Base-by-base conservation (phyloP, 225 moss, liverwort and hornwort genomes). In the Physcomitrium patens region DNA sequence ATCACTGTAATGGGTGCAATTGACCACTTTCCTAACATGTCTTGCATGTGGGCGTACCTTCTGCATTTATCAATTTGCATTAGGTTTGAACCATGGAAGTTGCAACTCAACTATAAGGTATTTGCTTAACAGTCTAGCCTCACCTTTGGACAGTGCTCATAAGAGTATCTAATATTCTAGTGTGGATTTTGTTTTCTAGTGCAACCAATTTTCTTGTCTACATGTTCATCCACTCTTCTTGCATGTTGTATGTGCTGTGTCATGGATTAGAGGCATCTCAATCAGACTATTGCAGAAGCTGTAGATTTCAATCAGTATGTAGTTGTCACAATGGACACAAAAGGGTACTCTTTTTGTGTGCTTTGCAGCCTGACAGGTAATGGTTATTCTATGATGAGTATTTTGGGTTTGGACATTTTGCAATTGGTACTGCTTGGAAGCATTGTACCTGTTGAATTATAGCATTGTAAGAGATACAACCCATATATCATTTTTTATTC, bases 301-400 rank as follows among this genome's bases (percentile, higher is more conserved):
- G 31, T 89, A 55, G 75, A 77, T 63, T 95, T 93, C 81, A 76
- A 91, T 56, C 97, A 94, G 31, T 80, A 93, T 71, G 86, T 95
- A 55, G 85, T 99, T 17, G 81, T 99, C 83, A 95, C 97, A 9
- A 77, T 99, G 58, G 97, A 99, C 74, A 74, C 94, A 60, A 99
- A 99, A 77, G 97, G 97, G 13, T 99, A 94, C 69, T 99, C 88
- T 24, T 99, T 94, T 54, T 93, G 94, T 65, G 81, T 95, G 48
- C 91, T 94, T 17, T 82, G 80, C 60, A 91, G 93, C 78, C 70
- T 99, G 52, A 42, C 72, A 73, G 94, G 97, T 97, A 50, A 80
- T 12, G 26, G 48, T 28, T 18, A 42, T 68, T 65, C 43, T 58
- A 74, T 43, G 64, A 70, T 44, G 15, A 20, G 24, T 2, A 60